Conservation (phyloP, 331 rosid genomes). For the Rhamnella rubrinervis region DNA sequence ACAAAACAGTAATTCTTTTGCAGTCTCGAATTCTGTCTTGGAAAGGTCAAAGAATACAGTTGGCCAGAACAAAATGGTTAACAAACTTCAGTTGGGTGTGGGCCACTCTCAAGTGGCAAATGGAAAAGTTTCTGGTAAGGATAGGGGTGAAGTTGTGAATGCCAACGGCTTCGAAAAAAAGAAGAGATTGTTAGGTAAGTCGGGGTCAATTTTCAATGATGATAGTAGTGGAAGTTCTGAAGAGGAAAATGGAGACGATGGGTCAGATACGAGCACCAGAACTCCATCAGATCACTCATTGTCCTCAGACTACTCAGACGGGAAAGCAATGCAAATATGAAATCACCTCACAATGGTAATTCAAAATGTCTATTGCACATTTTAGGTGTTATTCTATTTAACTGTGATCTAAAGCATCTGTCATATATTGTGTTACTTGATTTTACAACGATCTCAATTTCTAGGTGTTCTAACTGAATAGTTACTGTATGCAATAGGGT, state of each 20-base stretch:
- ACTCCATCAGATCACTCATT: conserved; percentile 56
- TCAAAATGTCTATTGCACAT: not conserved
- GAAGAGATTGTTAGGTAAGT: conserved; percentile 41
- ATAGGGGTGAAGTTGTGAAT: conserved; percentile 29
- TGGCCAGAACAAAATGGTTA: conserved; percentile 24
- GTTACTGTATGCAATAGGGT: conserved; percentile 37
- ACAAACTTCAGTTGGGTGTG: conserved; percentile 16
- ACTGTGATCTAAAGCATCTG: not conserved
- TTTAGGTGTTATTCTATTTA: too few relatives aligned
- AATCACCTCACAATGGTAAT: conserved; percentile 29
- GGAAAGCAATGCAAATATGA: conserved; percentile 55
- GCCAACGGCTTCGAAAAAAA: conserved; percentile 29
- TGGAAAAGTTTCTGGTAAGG: conserved; percentile 33
- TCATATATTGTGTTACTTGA: not conserved
- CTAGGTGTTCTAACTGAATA: not conserved
- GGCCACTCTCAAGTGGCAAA: conserved; percentile 3
- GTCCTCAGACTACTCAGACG: conserved; percentile 65
- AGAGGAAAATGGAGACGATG: conserved; percentile 32
- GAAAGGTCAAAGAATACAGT: conserved; percentile 30
- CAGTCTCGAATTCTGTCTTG: conserved; percentile 31
- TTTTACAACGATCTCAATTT: not conserved
- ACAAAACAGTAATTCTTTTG: conserved; percentile 22
- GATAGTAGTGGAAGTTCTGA: conserved; percentile 59
- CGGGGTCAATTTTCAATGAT: conserved; percentile 61
- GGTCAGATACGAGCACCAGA: conserved; percentile 57